Base-by-base conservation (phyloP, 1,139 yeast species). In the Diutina neorugosa region DNA sequence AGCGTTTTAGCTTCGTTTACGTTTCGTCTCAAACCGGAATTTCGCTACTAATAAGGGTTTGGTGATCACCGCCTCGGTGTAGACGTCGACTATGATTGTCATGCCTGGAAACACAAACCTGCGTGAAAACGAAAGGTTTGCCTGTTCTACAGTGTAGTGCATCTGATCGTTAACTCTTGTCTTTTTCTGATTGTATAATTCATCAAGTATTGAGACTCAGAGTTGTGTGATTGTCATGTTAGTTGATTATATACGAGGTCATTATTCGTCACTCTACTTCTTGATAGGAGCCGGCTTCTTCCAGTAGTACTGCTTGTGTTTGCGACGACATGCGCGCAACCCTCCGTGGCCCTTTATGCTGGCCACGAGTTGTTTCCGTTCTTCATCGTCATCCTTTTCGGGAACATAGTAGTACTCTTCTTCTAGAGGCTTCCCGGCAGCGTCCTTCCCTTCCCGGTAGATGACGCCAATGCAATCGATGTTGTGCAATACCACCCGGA, bases 251-350 rank as follows among this genome's bases (percentile, higher is more conserved):
- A 31, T 31, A 31, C 37, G 37, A 31, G 37, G 37, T 31, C 37
- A 31, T 31, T 31, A 31, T 11, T 31, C 37, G 37, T 31, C 37
- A 31, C 37, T 8, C 37, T 31, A 43, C 46, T 44, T 44, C 25
- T 44, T 44, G 25, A 44, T 44, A 14, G 48, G 74, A 3, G 78
- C 77, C 19, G 94, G 94, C 62, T 80, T 84, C 65, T 84, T 86
- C 94, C 94, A 86, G 68, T 81, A 86, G 64, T 86, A 86, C 64
- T 93, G 98, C 68, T 93, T 93, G 69, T 91, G 98, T 1, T 89
- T 87, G 69, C 85, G 88, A 71, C 98, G 81, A 68, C 98, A 93
- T 49, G 88, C 81, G 66, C 98, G 79, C 60, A 93, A 74, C 1
- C 89, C 88, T 44, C 86, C 80, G 46, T 84, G 85, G 43, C 96